Conservation (phyloP, 2,329 filamentous ascomycete genomes). For the Aaosphaeria pasadenensis region DNA sequence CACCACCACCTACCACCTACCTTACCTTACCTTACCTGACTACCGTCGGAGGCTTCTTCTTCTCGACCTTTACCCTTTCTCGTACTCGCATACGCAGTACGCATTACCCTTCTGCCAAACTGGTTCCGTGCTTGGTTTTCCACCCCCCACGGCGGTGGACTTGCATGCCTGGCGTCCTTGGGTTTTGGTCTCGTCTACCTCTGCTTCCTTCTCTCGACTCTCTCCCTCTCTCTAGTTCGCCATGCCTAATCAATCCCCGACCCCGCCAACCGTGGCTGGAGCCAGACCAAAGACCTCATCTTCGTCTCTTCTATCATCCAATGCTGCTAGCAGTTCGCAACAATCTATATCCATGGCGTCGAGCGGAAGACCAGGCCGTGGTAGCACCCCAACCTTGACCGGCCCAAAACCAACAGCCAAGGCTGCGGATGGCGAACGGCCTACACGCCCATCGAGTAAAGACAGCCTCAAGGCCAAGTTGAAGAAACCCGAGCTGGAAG, state of each 20-base stretch:
- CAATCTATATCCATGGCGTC: slow-evolving; percentile 23
- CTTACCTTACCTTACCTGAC: no score
- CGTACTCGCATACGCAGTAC: no score
- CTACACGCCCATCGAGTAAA: slow-evolving; percentile 32
- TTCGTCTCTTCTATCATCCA: slow-evolving; percentile 23
- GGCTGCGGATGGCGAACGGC: slow-evolving; percentile 25
- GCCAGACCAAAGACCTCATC: slow-evolving; percentile 26
- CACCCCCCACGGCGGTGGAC: no score
- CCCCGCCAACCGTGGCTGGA: slow-evolving; percentile 27
- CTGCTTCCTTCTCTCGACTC: slow-evolving; percentile 1
- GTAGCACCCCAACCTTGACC: slow-evolving; percentile 24
- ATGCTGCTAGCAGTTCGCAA: slow-evolving; percentile 18
- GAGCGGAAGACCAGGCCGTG: slow-evolving; percentile 20
- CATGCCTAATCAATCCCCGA: slow-evolving; percentile 31
- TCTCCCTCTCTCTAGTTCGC: slow-evolving; percentile 13
- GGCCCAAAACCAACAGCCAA: slow-evolving; percentile 27
- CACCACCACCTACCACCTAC: no score
- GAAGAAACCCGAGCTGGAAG: slow-evolving; percentile 31
- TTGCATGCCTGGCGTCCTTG: background rate
- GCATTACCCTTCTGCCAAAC: no score
- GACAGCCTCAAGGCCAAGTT: slow-evolving; percentile 40
- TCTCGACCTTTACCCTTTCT: no score
- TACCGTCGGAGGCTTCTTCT: no score
- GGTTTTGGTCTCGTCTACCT: background rate
- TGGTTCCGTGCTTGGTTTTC: no score